Percentiles rank a stretch among this genome's conserved stretches.
Conservation (phyloP, 768 basidiomycete genomes). For the Leccinum sublutescens region DNA sequence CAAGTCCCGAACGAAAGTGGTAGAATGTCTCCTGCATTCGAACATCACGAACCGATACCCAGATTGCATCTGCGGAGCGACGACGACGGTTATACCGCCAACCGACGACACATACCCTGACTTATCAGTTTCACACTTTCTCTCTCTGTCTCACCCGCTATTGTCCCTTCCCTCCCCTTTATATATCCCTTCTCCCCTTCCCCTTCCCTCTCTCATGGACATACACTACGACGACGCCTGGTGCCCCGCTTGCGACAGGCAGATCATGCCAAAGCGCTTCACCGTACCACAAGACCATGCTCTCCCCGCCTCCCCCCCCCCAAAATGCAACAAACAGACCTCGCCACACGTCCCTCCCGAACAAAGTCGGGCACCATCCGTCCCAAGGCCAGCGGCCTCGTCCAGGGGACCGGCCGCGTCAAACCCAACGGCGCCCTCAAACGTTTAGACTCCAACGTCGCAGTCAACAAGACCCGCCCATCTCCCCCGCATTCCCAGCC, state of each 20-base stretch:
- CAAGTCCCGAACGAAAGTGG: slow-evolving; percentile 27
- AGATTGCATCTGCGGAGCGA: slow-evolving; percentile 24
- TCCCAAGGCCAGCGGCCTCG: slow-evolving; percentile 48
- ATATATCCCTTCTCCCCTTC: slow-evolving; percentile 7
- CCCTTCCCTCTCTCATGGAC: slow-evolving; percentile 24
- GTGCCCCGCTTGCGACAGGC: slow-evolving; percentile 78
- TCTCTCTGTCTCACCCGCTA: slow-evolving; percentile 26
- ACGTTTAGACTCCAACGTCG: slow-evolving; percentile 28
- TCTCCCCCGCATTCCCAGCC: slow-evolving; percentile 21
- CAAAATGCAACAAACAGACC: slow-evolving; percentile 29
- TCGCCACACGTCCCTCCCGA: slow-evolving; percentile 30
- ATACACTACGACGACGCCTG: slow-evolving; percentile 64
- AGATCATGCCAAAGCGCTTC: slow-evolving; percentile 76
- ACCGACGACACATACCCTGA: slow-evolving; percentile 37
- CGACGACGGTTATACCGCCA: slow-evolving; percentile 33
- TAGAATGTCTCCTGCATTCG: slow-evolving; percentile 18
- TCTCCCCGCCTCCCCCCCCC: slow-evolving; percentile 37
- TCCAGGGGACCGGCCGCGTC: slow-evolving; percentile 63
- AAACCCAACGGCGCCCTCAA: slow-evolving; percentile 59
- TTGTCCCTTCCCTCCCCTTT: slow-evolving; percentile 5
- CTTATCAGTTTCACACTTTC: slow-evolving; percentile 26
- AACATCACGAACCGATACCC: slow-evolving; percentile 29
- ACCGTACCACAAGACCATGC: slow-evolving; percentile 39
- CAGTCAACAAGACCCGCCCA: slow-evolving; percentile 15
- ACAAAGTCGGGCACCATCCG: slow-evolving; percentile 38